Conservation (phyloP, 2,329 filamentous ascomycete species). For the Fusarium circinatum region DNA sequence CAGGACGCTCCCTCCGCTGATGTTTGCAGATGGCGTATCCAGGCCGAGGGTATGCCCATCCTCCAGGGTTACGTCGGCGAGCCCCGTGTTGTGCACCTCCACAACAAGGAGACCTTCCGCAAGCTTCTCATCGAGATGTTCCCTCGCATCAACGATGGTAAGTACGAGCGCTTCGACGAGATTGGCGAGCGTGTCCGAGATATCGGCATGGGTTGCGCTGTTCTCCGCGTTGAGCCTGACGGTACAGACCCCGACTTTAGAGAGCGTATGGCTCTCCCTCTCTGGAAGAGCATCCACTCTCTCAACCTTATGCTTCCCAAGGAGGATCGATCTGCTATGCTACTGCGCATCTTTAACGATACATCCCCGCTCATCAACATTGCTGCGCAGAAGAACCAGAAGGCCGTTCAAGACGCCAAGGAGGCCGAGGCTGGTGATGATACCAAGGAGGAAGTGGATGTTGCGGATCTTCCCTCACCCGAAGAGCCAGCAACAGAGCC, state of each 20-base stretch:
- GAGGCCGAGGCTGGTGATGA: conserved; percentile 41
- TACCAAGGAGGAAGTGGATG: conserved; percentile 43
- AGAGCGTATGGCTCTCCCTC: conserved; percentile 87
- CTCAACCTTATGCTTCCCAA: conserved; percentile 98
- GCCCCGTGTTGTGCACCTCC: conserved; percentile 77
- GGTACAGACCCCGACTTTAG: conserved; percentile 67
- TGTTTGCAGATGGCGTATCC: conserved; percentile 93
- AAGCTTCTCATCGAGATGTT: conserved; percentile 96
- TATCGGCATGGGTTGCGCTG: conserved; percentile 90
- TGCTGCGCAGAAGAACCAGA: conserved; percentile 59
- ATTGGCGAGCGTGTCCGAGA: conserved; percentile 85
- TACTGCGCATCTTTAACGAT: conserved; percentile 91
- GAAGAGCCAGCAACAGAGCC: conserved; percentile 38
- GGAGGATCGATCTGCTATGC: conserved; percentile 92
- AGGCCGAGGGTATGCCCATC: conserved; percentile 92
- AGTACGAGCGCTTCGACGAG: conserved; percentile 82
- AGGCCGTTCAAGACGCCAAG: conserved; percentile 50
- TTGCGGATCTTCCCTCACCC: conserved; percentile 53
- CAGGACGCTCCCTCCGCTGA: conserved; percentile 89
- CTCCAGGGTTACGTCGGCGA: conserved; percentile 90
- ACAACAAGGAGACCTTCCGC: conserved; percentile 81
- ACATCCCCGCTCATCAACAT: conserved; percentile 83
- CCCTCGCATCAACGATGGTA: conserved; percentile 81
- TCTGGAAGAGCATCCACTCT: conserved; percentile 93
- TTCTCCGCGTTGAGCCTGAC: conserved; percentile 83